Percentiles rank a stretch among this genome's conserved stretches.
Evolutionary conservation across 345 rosid genomes (phyloP).

Genomic region (Durio zibethinus): DNA sequence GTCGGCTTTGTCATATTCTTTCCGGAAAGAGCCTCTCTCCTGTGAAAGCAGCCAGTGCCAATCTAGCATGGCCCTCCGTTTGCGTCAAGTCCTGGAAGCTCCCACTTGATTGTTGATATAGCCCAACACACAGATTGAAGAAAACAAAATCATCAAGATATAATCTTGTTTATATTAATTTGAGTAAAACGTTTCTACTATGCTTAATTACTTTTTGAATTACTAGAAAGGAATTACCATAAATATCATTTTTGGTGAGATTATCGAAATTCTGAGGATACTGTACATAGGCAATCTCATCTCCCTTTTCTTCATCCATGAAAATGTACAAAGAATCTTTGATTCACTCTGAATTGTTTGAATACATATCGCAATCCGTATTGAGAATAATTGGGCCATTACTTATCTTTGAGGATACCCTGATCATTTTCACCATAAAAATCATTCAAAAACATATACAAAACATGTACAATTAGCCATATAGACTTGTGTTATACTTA

Average conservation of each 20-base stretch:
- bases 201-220: background rate
- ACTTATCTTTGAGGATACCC: background rate
- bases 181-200: background rate
- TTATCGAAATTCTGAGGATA: background rate
- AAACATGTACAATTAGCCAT: background rate
- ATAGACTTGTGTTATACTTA: background rate
- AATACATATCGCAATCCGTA: background rate
- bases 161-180: too few species aligned
- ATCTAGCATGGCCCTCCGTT: background rate
- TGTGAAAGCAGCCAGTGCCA: background rate
- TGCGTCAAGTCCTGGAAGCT: background rate
- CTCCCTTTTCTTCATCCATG: conserved; percentile 2
- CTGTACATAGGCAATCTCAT: background rate
- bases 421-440: background rate
- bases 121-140: background rate
- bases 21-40: background rate
- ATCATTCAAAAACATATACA: background rate
- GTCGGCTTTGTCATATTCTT: background rate
- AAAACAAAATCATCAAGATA: background rate
- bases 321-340: background rate
- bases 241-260: background rate
- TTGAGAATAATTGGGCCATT: background rate
- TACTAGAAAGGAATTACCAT: background rate
- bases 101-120: background rate
- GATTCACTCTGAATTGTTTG: background rate